A percentile compares a stretch with the other conserved stretches of the same genome.
Evolutionary conservation across 306 rosid species (phyloP).

Genomic region (Acacia confusa): DNA sequence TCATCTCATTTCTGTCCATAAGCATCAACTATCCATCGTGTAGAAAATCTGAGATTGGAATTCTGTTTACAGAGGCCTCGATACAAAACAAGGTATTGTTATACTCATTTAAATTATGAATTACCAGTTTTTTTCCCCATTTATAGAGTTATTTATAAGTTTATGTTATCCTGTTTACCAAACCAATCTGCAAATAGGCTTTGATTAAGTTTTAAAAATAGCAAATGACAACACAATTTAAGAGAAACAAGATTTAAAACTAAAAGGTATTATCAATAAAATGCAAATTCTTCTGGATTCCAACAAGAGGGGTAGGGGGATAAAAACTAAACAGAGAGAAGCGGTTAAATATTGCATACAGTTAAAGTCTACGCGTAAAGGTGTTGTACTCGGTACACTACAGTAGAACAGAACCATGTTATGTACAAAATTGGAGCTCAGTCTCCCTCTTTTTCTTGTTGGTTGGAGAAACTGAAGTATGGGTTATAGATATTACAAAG

Average conservation of each 20-base stretch:
- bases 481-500: constrained; percentile 46
- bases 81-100: background rate
- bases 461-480: constrained; percentile 44
- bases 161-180: background rate
- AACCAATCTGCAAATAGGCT: background rate
- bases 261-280: background rate
- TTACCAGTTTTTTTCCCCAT: background rate
- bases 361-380: background rate
- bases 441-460: constrained; percentile 8
- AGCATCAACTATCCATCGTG: too few relatives aligned
- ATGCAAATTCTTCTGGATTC: background rate
- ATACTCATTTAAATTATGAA: background rate
- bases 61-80: background rate
- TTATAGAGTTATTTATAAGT: background rate
- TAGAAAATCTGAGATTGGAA: background rate
- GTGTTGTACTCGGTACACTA: background rate
- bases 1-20: background rate
- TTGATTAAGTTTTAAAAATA: background rate
- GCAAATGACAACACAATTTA: background rate
- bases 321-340: background rate
- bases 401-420: background rate
- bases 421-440: constrained; percentile 46
- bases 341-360: background rate
- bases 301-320: background rate
- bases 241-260: background rate